Conservation (phyloP, 495 filamentous ascomycete species). For the Lophiotrema nucula region DNA sequence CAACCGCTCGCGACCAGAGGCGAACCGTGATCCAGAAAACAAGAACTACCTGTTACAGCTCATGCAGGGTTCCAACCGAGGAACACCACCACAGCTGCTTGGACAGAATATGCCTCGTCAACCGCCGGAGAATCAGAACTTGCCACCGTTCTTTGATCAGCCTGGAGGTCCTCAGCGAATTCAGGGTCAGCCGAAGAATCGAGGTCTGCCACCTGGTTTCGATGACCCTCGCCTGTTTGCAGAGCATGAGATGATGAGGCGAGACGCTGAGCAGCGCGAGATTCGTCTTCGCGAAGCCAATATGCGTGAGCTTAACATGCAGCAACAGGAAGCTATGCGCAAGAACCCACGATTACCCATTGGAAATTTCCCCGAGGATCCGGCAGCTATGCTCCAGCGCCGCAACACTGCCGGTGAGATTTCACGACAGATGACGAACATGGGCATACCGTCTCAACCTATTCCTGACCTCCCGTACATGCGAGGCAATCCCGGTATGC, state of each 20-base stretch:
- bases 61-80: conserved; percentile 33
- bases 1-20: conserved; percentile 15
- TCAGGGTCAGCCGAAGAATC: conserved; percentile 35
- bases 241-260: conserved; percentile 25
- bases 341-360: conserved; percentile 17
- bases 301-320: conserved; percentile 16
- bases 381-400: conserved; percentile 23
- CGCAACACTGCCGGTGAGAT: conserved; percentile 31
- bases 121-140: conserved; percentile 19
- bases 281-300: conserved; percentile 13
- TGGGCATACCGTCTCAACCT: conserved; percentile 36
- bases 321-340: conserved; percentile 27
- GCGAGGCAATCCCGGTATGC: conserved; percentile 21
- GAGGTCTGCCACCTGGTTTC: conserved; percentile 32
- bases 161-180: conserved; percentile 23
- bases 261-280: conserved; percentile 24
- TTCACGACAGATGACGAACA: conserved; percentile 33
- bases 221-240: conserved; percentile 28
- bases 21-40: conserved; percentile 20
- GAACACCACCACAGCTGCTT: conserved; percentile 25
- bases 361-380: conserved; percentile 23
- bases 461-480: conserved; percentile 28
- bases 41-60: conserved; percentile 39
- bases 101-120: conserved; percentile 32
- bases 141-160: conserved; percentile 36